Percentiles rank a stretch among this genome's conserved stretches.
These are phyloP conservation scores for Thozetella sp. DNA, from an alignment of 495 filamentous ascomycete species.

Conservation along the genomic window DNA sequence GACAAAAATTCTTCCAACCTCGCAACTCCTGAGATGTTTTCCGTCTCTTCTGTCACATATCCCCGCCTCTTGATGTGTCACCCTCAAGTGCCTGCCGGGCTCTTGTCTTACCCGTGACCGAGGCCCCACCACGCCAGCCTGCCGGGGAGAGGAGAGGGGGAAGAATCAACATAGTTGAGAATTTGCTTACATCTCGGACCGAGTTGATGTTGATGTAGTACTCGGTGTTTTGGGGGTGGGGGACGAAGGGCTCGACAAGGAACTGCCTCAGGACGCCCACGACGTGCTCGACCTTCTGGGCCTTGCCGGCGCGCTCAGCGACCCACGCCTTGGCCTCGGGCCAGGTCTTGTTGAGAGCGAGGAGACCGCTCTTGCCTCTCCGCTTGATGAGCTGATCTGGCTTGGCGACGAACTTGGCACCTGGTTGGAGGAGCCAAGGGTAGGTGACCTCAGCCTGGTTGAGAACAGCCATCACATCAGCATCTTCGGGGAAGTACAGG, in stretches of 20 bases:
- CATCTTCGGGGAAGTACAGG: slow-evolving; percentile 90
- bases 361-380: slow-evolving; percentile 95
- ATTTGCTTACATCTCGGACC: slow-evolving; percentile 35
- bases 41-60: slow-evolving; percentile 3
- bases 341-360: slow-evolving; percentile 98
- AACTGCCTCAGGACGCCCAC: slow-evolving; percentile 89
- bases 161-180: slow-evolving; percentile 15
- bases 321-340: slow-evolving; percentile 91
- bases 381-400: slow-evolving; percentile 99
- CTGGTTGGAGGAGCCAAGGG: slow-evolving; percentile 84
- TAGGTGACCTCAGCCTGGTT: slow-evolving; percentile 94
- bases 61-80: slow-evolving; percentile 2
- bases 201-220: slow-evolving; percentile 89
- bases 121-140: no score
- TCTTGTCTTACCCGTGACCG: no score
- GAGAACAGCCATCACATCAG: slow-evolving; percentile 79
- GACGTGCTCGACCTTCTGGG: slow-evolving; percentile 88
- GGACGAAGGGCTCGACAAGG: slow-evolving; percentile 97
- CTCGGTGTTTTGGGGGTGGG: slow-evolving; percentile 88
- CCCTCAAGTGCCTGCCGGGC: no score
- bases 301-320: slow-evolving; percentile 86
- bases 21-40: background rate
- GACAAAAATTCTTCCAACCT: slow-evolving; percentile 3
- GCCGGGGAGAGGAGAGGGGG: slow-evolving; percentile 12
- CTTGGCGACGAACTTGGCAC: slow-evolving; percentile 96